Base-by-base conservation (phyloP, 306 rosid genomes). In the Cicer chorassanicum region DNA sequence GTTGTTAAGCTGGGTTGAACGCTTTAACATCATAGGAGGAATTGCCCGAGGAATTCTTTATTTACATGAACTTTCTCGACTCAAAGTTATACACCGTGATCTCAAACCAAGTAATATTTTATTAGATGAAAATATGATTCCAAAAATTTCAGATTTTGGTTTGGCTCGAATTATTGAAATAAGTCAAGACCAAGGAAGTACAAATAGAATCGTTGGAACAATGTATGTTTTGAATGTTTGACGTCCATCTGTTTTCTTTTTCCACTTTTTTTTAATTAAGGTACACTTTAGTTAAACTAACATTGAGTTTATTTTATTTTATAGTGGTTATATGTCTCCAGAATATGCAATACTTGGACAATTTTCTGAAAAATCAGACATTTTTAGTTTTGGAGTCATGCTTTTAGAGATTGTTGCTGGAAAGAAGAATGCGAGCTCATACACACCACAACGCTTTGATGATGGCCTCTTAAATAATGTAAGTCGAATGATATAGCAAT, bases 161-260 rank as follows among this genome's bases (percentile, higher is more conserved):
- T 3, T 53, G 12, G 60, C 60, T 53, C 29, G 34, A 53, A 53
- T 53, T 53, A 1, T 53, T 15, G 68, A 63, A 63, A 63, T 63
- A 14, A 63, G 45, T 16, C 68, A 63, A 8, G 68, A 39, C 7
- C 48, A 63, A 40, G 48, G 46, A 40, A 63, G 34, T 63, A 63
- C 68, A 39, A 7, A 39, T 9, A 63, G 68, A 63, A 39, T 63
- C 15, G 49, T 8, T 16, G 68, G 68, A 34, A 63, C 68, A 40
- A 39, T 8, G 68, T 63, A 63, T 40, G 68, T 16, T 40, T 63
- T 15, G 6, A 63, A 63, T n/a, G 21, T 15, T 39, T 1, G 15
- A 16, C 18, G 18, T 5, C 6, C 14, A 0, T 15, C 0, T 63
- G 24, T 38, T 39, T 12, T 63, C 34, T 43, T 62, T 39, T 39